phyloP scores from a whole-genome alignment of 179 eudicot species.

The Carnegiea gigantea region DNA sequence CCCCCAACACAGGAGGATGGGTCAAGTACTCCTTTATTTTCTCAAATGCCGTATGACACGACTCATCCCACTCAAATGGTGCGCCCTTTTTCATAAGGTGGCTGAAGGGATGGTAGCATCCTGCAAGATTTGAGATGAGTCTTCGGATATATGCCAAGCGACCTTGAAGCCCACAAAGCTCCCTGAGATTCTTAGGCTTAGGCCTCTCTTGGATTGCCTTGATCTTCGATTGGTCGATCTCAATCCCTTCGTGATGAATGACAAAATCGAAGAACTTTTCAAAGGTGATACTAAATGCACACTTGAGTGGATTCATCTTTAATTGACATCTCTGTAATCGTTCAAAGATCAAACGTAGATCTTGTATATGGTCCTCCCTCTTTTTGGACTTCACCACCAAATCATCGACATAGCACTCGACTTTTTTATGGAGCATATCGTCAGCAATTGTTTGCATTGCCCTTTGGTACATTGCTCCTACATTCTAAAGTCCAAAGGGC shows the following conservation, averaged over 20 bases:
- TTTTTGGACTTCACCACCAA: too few species aligned
- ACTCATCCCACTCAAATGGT: constrained; percentile 8
- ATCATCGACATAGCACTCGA: too few species aligned
- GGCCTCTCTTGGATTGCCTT: constrained; percentile 7
- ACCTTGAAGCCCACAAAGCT: too few species aligned
- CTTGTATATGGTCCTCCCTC: too few species aligned
- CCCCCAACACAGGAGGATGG: too few species aligned
- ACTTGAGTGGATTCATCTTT: constrained; percentile 17
- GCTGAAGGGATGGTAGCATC: not conserved
- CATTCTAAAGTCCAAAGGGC: too few species aligned
- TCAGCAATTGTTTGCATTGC: too few species aligned
- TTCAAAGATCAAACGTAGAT: too few species aligned
- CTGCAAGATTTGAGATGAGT: too few species aligned
- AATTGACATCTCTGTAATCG: not conserved
- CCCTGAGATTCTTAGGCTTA: not conserved
- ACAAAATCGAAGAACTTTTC: constrained; percentile 8
- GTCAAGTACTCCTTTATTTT: not conserved
- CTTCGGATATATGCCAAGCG: too few species aligned
- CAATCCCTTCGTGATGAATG: not conserved
- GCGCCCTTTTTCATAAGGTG: not conserved
- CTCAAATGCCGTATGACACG: not conserved
- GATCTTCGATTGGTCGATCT: constrained; percentile 4
- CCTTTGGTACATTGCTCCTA: too few species aligned
- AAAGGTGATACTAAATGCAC: not conserved
- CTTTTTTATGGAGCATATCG: too few species aligned